Percentiles rank a stretch among this genome's conserved stretches.
Evolutionary conservation across 257 asterid species (phyloP).

Genomic region (Salvia miltiorrhiza): DNA sequence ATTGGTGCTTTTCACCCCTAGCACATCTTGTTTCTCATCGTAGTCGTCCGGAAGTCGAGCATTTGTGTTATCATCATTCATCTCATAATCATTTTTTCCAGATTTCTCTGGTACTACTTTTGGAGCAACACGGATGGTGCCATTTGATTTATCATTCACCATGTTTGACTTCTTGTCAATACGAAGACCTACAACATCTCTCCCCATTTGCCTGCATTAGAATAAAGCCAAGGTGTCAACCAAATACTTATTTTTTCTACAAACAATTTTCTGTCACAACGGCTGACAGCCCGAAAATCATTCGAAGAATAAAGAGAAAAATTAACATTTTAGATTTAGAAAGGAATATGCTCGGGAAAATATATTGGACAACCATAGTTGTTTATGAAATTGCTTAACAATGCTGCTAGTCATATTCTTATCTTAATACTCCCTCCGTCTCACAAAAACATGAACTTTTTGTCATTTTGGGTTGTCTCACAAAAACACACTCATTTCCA

Average conservation of each 20-base stretch:
- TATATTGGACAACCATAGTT: neutral
- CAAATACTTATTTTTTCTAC: neutral
- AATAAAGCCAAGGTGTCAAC: neutral
- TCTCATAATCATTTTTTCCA: constrained; percentile 20
- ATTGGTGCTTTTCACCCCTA: constrained; percentile 55
- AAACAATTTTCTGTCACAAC: neutral
- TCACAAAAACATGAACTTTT: too few relatives aligned
- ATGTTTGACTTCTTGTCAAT: constrained; percentile 25
- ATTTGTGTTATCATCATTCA: constrained; percentile 24
- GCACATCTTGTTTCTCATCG: constrained; percentile 51
- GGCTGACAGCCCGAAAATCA: constrained; percentile 1
- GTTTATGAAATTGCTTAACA: neutral
- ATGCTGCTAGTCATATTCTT: neutral
- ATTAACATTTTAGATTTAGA: neutral
- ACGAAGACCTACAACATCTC: constrained; percentile 30
- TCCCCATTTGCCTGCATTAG: constrained; percentile 36
- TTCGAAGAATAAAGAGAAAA: neutral
- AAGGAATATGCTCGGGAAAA: neutral
- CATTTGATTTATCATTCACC: constrained; percentile 19
- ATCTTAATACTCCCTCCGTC: neutral
- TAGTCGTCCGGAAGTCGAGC: constrained; percentile 27
- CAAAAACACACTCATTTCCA: too few relatives aligned
- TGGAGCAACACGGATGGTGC: constrained; percentile 19
- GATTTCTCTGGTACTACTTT: constrained; percentile 25
- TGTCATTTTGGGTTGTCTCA: too few relatives aligned